These are phyloP conservation scores for Lanmaoa pseudosensibilis DNA, from an alignment of 768 basidiomycete genomes.

Conservation along the genomic window DNA sequence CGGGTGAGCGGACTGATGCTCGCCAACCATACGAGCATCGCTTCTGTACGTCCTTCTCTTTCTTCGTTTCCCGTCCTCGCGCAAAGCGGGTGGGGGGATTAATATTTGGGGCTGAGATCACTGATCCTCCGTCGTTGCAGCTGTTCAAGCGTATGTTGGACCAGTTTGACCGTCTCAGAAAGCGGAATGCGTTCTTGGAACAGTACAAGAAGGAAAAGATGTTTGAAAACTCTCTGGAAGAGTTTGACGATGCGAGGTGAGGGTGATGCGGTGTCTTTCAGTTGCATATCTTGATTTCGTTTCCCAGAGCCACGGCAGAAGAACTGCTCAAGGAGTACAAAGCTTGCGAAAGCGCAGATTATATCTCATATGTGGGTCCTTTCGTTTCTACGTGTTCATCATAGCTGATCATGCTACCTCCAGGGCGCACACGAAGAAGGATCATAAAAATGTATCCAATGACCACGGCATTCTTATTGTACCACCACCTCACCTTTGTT, in stretches of 20 bases:
- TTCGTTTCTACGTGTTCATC: not conserved
- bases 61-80: no score
- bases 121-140: slow-evolving; percentile 38
- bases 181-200: slow-evolving; percentile 92
- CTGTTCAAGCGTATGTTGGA: slow-evolving; percentile 95
- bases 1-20: slow-evolving; percentile 98
- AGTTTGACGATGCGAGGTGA: slow-evolving; percentile 97
- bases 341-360: slow-evolving; percentile 93
- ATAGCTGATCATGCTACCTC: not conserved
- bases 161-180: slow-evolving; percentile 86
- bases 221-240: slow-evolving; percentile 90
- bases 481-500: not conserved
- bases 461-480: not conserved
- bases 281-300: not conserved
- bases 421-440: slow-evolving; percentile 40
- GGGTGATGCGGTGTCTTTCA: slow-evolving; percentile 12
- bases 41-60: slow-evolving; percentile 60
- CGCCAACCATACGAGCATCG: slow-evolving; percentile 98
- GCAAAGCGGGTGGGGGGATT: no score
- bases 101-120: not conserved
- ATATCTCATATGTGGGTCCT: slow-evolving; percentile 77
- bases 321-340: slow-evolving; percentile 92
- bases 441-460: slow-evolving; percentile 9
- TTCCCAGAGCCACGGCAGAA: slow-evolving; percentile 73
- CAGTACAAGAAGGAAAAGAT: slow-evolving; percentile 97